Conservation (phyloP, 805 yeast species). For the Cephaloascus albidus region DNA sequence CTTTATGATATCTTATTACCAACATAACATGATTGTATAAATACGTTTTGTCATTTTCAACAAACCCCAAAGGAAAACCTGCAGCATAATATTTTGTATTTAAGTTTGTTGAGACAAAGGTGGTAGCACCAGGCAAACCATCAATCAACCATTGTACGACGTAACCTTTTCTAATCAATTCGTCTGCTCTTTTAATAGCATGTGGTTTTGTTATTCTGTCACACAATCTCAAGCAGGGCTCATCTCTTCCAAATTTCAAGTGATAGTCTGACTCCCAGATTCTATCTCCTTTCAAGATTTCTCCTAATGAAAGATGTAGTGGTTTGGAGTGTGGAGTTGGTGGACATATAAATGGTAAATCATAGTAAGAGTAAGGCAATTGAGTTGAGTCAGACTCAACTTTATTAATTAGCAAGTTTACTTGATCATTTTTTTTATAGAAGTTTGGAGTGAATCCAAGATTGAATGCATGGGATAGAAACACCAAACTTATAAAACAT, state of each 20-base stretch:
- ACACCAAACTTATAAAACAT: no score
- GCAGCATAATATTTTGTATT: slow-evolving; percentile 68
- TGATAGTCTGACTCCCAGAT: slow-evolving; percentile 67
- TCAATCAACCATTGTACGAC: slow-evolving; percentile 80
- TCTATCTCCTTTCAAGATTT: slow-evolving; percentile 73
- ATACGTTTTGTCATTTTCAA: slow-evolving; percentile 48
- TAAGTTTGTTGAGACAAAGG: slow-evolving; percentile 51
- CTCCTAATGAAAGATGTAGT: slow-evolving; percentile 62
- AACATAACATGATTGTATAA: slow-evolving; percentile 76
- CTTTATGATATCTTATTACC: slow-evolving; percentile 62
- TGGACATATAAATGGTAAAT: slow-evolving; percentile 75
- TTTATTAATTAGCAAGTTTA: slow-evolving; percentile 66
- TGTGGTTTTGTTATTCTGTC: slow-evolving; percentile 46
- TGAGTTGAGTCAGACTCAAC: slow-evolving; percentile 73
- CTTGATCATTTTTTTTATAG: slow-evolving; percentile 44
- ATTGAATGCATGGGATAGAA: no score
- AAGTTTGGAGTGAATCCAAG: slow-evolving; percentile 24
- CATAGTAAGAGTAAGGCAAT: slow-evolving; percentile 68
- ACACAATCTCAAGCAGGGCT: slow-evolving; percentile 59
- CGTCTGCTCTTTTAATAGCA: slow-evolving; percentile 46
- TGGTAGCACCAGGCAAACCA: slow-evolving; percentile 82
- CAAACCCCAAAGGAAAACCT: slow-evolving; percentile 80
- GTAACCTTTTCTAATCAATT: slow-evolving; percentile 58
- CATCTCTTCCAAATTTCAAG: slow-evolving; percentile 56
- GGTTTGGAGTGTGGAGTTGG: slow-evolving; percentile 45